Base-by-base conservation (phyloP, 2,329 filamentous ascomycete genomes). In the Ophiostoma sp. region DNA sequence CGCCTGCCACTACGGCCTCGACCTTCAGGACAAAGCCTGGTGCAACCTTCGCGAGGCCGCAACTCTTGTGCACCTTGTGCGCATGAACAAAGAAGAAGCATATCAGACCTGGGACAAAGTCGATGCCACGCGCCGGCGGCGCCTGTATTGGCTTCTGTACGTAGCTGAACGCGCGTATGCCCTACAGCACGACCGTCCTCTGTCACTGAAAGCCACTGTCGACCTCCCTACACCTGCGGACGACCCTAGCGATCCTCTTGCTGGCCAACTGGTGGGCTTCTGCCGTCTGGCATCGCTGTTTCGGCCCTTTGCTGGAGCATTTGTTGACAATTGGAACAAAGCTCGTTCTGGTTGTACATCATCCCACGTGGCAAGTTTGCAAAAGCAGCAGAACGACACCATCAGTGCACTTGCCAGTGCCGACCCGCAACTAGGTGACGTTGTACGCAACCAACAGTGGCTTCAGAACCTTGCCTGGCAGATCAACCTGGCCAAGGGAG, bases 21-120 rank as follows among this genome's bases (percentile, higher is more conserved):
- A 94, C 75, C 85, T 90, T 79, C 91, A 94, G 79, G 90, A 92
- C 75, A 90, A 90, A 80, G 92, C 92, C 1, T 95, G 93, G 92
- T 94, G 90, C 79, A 90, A 93, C 79, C 84, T 95, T 11, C 89
- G 92, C 33, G 93, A 96, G 81, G 91, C 92, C 6, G 91, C 90
- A 1, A 94, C 92, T 6, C 85, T 95, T 80, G 85, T 87, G 36
- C 86, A 89, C 77, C 87, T 91, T 77, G 81, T 84, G 36, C 85
- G 85, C 71, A 87, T 91, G 87, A 85, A 87, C 78, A 88, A 88
- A 79, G 90, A 91, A 77, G 87, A 89, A 28, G 83, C 86, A 9
- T 94, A 93, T 78, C 77, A 85, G 59, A 85, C 88, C 71, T 87
- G 87, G 76, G 88, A 89, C 75, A 81, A 83, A 4, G 81, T 88